Conservation (phyloP, 2,329 filamentous ascomycete genomes). For the Acrodontium crateriforme region DNA sequence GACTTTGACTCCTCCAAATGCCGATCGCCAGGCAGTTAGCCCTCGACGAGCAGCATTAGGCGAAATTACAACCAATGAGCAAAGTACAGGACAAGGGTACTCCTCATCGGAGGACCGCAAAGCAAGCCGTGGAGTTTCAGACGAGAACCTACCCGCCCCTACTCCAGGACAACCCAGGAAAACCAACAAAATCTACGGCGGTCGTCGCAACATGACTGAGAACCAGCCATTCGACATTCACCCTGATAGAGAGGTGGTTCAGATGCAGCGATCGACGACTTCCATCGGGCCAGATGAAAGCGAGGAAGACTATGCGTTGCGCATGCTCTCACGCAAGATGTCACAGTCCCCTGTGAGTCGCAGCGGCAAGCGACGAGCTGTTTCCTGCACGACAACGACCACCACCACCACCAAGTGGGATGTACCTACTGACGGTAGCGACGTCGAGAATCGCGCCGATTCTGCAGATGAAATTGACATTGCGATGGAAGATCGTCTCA, state of each 20-base stretch:
- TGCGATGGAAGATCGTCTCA: conserved; percentile 11
- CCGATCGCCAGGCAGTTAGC: conserved; percentile 44
- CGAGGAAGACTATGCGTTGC: conserved; percentile 73
- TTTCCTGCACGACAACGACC: conserved; percentile 62
- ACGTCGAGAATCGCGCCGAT: conserved; percentile 29
- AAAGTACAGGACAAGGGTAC: conserved; percentile 29
- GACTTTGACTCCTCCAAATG: conserved; percentile 73
- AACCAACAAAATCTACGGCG: conserved; percentile 63
- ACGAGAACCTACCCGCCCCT: conserved; percentile 86
- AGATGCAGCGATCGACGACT: conserved; percentile 45
- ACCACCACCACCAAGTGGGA: conserved; percentile 43
- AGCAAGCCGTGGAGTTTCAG: conserved; percentile 46
- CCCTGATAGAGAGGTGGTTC: conserved; percentile 45
- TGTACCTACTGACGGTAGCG: conserved; percentile 31
- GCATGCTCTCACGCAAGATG: conserved; percentile 54
- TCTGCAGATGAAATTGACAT: conserved; percentile 13
- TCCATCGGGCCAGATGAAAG: conserved; percentile 51
- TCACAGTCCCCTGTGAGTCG: conserved; percentile 45
- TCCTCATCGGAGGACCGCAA: conserved; percentile 15
- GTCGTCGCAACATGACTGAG: conserved; percentile 37
- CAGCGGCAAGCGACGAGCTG: conserved; percentile 52
- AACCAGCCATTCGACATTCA: conserved; percentile 37
- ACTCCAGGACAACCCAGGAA: conserved; percentile 94
- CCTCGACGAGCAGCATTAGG: conserved; percentile 67
- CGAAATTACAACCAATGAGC: conserved; percentile 75